Percentiles rank a stretch among this genome's conserved stretches.
phyloP scores from a whole-genome alignment of 2,329 filamentous ascomycete species.

The Amauroascus verrucosus region DNA sequence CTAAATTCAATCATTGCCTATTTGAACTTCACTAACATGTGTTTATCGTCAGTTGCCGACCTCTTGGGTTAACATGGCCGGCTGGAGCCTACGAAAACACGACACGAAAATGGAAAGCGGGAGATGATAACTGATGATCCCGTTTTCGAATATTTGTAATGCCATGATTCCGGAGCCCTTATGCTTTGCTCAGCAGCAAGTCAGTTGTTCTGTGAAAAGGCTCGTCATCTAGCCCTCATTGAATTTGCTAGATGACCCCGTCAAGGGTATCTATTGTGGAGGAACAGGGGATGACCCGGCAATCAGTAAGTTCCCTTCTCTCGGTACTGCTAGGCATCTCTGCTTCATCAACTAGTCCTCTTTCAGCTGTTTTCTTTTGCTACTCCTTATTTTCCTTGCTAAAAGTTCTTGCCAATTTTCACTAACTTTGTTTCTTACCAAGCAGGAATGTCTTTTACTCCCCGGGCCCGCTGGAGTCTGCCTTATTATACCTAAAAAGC shows the following conservation, averaged over 20 bases:
- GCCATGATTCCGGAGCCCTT: not conserved
- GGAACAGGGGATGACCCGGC: conserved; percentile 17
- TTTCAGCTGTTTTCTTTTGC: not conserved
- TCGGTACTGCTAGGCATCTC: no score
- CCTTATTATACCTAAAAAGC: not conserved
- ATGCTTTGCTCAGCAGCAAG: not conserved
- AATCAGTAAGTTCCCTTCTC: conserved; percentile 15
- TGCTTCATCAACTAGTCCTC: not conserved
- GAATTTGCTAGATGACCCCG: not conserved
- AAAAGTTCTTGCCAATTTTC: not conserved
- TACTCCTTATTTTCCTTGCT: no score
- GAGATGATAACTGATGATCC: not conserved
- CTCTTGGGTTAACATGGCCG: conserved; percentile 17
- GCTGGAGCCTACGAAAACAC: not conserved
- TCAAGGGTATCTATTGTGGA: conserved; percentile 13
- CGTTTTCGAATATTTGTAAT: not conserved
- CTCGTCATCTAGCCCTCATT: not conserved
- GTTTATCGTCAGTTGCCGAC: conserved; percentile 19
- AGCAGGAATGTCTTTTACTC: not conserved
- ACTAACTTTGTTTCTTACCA: not conserved
- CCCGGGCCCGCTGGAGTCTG: not conserved
- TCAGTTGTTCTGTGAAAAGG: not conserved
- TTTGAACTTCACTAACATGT: not conserved
- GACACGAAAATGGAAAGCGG: not conserved
- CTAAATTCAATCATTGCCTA: not conserved